Percentiles rank a stretch among this genome's conserved stretches.
These are phyloP conservation scores for Populus hybrid DNA, from an alignment of 441 rosid genomes.

Conservation along the genomic window DNA sequence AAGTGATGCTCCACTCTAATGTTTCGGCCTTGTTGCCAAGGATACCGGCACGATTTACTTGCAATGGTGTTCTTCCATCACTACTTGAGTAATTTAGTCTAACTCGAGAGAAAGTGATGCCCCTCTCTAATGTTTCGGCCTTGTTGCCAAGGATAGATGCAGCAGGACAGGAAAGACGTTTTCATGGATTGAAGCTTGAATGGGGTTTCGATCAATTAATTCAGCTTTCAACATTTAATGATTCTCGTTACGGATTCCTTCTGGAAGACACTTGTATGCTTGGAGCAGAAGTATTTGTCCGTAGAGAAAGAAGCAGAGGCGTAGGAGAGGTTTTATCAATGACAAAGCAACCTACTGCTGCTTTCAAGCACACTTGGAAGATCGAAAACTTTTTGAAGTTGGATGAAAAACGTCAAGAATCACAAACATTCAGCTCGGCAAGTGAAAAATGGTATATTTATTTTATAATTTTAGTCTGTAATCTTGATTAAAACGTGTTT, in stretches of 20 bases:
- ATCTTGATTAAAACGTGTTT: not conserved
- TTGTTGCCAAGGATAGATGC: conserved; percentile 25
- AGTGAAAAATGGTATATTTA: conserved; percentile 10
- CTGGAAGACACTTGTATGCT: conserved; percentile 44
- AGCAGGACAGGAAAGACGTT: conserved; percentile 29
- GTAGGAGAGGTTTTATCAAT: conserved; percentile 53
- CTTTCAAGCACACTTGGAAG: conserved; percentile 32
- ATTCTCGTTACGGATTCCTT: conserved; percentile 34
- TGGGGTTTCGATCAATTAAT: conserved; percentile 40
- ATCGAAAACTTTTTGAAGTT: conserved; percentile 32
- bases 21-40: no score
- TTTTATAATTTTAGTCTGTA: not conserved
- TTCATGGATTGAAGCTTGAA: conserved; percentile 35
- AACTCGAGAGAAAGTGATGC: not conserved
- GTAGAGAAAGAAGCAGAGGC: conserved; percentile 48
- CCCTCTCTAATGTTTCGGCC: conserved; percentile 1
- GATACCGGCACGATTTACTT: no score
- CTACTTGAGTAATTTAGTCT: not conserved
- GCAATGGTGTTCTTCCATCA: no score
- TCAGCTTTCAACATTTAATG: conserved; percentile 22
- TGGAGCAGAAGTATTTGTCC: conserved; percentile 68
- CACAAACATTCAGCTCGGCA: not conserved
- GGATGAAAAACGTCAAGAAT: not conserved
- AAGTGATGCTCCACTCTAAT: not conserved
- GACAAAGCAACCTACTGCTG: conserved; percentile 24